These are phyloP conservation scores for Ailanthus altissimus DNA, from an alignment of 345 rosid genomes.

Conservation along the genomic window DNA sequence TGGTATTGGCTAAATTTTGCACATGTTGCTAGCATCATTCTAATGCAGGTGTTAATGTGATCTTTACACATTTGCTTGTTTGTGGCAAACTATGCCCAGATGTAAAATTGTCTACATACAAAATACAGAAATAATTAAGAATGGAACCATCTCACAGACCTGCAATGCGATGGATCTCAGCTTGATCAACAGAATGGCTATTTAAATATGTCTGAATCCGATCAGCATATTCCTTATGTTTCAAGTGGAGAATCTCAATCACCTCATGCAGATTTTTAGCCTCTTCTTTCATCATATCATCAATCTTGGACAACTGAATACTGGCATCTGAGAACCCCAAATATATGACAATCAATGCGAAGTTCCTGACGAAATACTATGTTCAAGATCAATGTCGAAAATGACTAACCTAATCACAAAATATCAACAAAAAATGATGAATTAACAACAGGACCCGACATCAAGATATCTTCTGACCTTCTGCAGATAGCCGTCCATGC, in stretches of 20 bases:
- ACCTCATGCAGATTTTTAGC: slow-evolving; percentile 56
- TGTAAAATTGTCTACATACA: slow-evolving; percentile 3
- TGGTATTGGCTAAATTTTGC: not conserved
- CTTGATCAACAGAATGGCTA: slow-evolving; percentile 60
- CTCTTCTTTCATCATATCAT: slow-evolving; percentile 85
- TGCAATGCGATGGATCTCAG: slow-evolving; percentile 70
- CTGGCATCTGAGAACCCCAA: slow-evolving; percentile 49
- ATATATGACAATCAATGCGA: slow-evolving; percentile 15
- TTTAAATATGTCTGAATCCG: slow-evolving; percentile 48
- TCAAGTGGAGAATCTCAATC: slow-evolving; percentile 60
- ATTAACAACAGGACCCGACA: slow-evolving; percentile 24
- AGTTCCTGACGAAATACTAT: slow-evolving; percentile 6
- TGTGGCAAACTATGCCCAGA: slow-evolving; percentile 8
- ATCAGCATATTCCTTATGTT: slow-evolving; percentile 60
- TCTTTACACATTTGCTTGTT: not conserved
- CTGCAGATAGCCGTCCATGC: slow-evolving; percentile 44
- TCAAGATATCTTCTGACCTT: slow-evolving; percentile 59
- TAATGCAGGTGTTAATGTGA: not conserved
- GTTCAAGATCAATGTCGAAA: slow-evolving; percentile 7
- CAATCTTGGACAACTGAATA: slow-evolving; percentile 59
- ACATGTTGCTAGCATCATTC: not conserved
- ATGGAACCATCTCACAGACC: slow-evolving; percentile 44
- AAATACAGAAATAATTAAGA: not conserved
- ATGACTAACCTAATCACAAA: slow-evolving; percentile 26
- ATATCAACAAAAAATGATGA: slow-evolving; percentile 20